These are phyloP conservation scores for Coemansia sp. DNA, from an alignment of 192 early-diverging fungal species.

Conservation along the genomic window DNA sequence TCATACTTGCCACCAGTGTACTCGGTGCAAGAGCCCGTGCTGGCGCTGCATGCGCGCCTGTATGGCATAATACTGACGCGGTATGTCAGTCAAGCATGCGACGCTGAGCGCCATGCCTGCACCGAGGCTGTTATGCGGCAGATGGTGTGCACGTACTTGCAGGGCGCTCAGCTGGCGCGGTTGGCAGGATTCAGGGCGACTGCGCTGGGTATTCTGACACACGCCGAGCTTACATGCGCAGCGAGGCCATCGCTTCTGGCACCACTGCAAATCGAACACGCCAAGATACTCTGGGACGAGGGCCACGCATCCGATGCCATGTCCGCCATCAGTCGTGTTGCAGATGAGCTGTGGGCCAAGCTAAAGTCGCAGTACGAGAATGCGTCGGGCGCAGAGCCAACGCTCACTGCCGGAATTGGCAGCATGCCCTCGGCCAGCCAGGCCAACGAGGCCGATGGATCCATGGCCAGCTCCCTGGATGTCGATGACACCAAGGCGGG, in stretches of 20 bases:
- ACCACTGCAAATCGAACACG: conserved; percentile 41
- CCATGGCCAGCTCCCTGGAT: not conserved
- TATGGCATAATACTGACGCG: conserved; percentile 25
- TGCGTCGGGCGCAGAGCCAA: not conserved
- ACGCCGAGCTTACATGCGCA: conserved; percentile 29
- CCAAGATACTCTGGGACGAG: conserved; percentile 50
- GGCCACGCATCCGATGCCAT: conserved; percentile 41
- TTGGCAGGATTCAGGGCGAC: conserved; percentile 37
- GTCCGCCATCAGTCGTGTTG: conserved; percentile 25
- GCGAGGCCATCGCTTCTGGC: conserved; percentile 20
- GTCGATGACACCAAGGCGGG: conserved; percentile 18
- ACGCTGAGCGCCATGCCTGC: not conserved
- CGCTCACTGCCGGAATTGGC: not conserved
- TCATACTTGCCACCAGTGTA: conserved; percentile 30
- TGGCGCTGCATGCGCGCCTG: conserved; percentile 42
- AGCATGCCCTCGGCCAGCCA: not conserved
- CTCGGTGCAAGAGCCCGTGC: conserved; percentile 43
- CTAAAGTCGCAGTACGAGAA: conserved; percentile 17
- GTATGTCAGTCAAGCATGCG: not conserved
- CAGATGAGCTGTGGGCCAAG: conserved; percentile 17
- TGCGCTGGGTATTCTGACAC: conserved; percentile 42
- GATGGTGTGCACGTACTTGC: conserved; percentile 26
- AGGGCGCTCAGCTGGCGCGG: conserved; percentile 47
- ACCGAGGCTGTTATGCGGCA: conserved; percentile 17
- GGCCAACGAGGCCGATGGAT: not conserved